Base-by-base conservation (phyloP, 192 early-diverging fungal species). In the Geranomyces variabilis region DNA sequence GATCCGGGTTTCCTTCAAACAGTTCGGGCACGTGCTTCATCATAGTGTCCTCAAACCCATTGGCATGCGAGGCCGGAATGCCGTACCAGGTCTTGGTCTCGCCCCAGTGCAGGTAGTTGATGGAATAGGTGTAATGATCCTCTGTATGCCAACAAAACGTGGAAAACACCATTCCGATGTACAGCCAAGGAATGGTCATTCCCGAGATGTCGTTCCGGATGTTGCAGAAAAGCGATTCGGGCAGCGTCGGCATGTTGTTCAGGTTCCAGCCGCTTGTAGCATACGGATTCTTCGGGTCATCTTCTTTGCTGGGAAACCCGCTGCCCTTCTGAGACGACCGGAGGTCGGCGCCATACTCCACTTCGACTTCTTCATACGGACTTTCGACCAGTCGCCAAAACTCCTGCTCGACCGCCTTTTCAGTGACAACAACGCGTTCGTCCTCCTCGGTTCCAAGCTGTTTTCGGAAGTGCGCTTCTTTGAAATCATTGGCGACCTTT, bases 41-140 rank as follows among this genome's bases (percentile, higher is more conserved):
- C 89, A 95, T 94, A 1, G 88, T 84, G 1, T 87, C 84, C 69
- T 97, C 96, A 67, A 97, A 96, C 69, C 81, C 82, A 43, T 79
- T 79, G 0, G 94, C 93, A 60, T 89, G 84, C 7, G 81, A 77
- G 0, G 89, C 90, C 5, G 96, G 94, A 34, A 97, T 87, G 15
- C 93, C 93, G 73, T 97, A 97, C 96, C 96, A 97, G 0, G 94
- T 97, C 82, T 97, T 97, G 47, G 94, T 93, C 68, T 94, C 94
- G 13, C 96, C 96, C 86, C 36, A 73, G 73, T 96, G 94, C 84
- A 90, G 88, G 80, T 97, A 97, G 80, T 97, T 97, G 83, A 95
- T 89, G 19, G 93, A 94, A 73, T 95, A 97, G 9, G 93, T 95
- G 77, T 91, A 94, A 77, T 96, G 94, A 76, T 97, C 96, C 78